Evolutionary conservation across 371 early-diverging fungal genomes (phyloP).

Genomic region (Mucor piriformis): DNA sequence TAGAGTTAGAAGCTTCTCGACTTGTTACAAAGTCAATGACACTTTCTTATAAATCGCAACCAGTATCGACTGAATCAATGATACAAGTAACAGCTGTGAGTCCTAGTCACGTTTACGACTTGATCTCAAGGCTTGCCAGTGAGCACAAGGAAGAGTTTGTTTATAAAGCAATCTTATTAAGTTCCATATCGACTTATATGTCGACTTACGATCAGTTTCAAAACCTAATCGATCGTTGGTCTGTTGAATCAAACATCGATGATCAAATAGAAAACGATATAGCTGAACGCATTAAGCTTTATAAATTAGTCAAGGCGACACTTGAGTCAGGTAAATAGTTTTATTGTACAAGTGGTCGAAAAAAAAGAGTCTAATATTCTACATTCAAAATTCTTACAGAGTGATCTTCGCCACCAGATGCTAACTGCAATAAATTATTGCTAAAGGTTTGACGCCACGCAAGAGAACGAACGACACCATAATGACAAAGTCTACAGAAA

Average conservation of each 20-base stretch:
- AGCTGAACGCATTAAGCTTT: conserved; percentile 28
- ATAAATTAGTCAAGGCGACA: conserved; percentile 26
- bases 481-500: conserved; percentile 58
- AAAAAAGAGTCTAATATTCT: conserved; percentile 21
- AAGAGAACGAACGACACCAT: conserved; percentile 65
- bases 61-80: conserved; percentile 27
- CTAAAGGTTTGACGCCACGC: conserved; percentile 57
- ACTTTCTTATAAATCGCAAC: not conserved
- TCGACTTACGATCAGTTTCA: conserved; percentile 7
- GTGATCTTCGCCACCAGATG: conserved; percentile 75
- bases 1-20: conserved; percentile 16
- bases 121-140: conserved; percentile 15
- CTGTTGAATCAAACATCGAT: conserved; percentile 21
- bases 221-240: conserved; percentile 21
- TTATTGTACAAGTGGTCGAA: not conserved
- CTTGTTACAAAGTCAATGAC: conserved; percentile 8
- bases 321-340: conserved; percentile 25
- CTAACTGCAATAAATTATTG: conserved; percentile 53
- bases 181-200: conserved; percentile 5
- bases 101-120: conserved; percentile 14
- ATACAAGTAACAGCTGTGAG: conserved; percentile 21
- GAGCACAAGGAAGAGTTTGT: conserved; percentile 24
- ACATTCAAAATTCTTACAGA: conserved; percentile 72
- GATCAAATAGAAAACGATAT: conserved; percentile 12
- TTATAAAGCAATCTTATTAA: conserved; percentile 14